These are phyloP conservation scores for Pouteria campechiana DNA, from an alignment of 179 eudicot genomes.

Conservation along the genomic window DNA sequence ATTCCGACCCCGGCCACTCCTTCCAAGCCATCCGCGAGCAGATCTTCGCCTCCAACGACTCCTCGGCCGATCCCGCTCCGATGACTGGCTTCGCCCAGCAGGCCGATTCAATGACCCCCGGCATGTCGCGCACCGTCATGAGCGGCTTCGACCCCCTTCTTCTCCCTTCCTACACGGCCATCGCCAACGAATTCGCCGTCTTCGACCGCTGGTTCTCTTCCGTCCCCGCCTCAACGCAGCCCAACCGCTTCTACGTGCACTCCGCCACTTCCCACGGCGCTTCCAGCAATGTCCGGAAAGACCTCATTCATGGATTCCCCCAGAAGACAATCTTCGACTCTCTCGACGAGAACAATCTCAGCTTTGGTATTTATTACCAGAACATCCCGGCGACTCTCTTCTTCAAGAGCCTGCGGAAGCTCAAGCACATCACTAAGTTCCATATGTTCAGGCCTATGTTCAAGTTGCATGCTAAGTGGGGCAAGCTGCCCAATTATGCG, in stretches of 20 bases:
- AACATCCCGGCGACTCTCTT: slow-evolving; percentile 88
- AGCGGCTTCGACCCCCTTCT: slow-evolving; percentile 68
- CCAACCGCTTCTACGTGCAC: slow-evolving; percentile 89
- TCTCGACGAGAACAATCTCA: slow-evolving; percentile 60
- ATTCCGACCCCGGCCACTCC: slow-evolving; percentile 95
- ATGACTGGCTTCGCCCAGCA: slow-evolving; percentile 96
- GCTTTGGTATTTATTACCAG: slow-evolving; percentile 88
- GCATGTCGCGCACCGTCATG: slow-evolving; percentile 62
- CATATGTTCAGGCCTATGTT: slow-evolving; percentile 57
- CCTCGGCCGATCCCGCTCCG: slow-evolving; percentile 57
- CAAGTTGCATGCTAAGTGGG: slow-evolving; percentile 55
- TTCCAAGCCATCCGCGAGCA: slow-evolving; percentile 91
- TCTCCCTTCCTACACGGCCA: slow-evolving; percentile 60
- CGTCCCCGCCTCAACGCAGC: slow-evolving; percentile 96
- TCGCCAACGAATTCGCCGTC: slow-evolving; percentile 76
- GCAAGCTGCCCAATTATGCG: slow-evolving; percentile 74
- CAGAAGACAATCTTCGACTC: slow-evolving; percentile 91
- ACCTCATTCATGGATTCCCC: slow-evolving; percentile 74
- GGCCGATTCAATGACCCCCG: slow-evolving; percentile 41
- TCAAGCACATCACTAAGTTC: slow-evolving; percentile 55
- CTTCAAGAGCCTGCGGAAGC: slow-evolving; percentile 64
- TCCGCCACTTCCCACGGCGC: slow-evolving; percentile 98
- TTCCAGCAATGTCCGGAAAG: slow-evolving; percentile 77
- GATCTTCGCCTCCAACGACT: slow-evolving; percentile 54
- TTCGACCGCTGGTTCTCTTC: slow-evolving; percentile 97